phyloP scores from a whole-genome alignment of 805 yeast genomes.

The Monosporozyma aerobia region DNA sequence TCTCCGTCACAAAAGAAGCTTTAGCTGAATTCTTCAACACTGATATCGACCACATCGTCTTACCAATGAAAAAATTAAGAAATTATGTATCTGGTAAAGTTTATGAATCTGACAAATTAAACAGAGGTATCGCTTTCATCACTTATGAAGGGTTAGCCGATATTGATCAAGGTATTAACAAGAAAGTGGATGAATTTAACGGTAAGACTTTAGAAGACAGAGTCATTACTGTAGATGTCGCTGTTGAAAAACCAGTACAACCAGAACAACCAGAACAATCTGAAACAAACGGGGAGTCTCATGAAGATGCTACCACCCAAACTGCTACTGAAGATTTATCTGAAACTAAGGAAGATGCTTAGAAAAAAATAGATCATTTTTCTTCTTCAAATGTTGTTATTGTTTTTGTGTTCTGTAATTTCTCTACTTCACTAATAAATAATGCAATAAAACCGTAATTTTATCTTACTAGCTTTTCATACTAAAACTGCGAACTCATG shows the following conservation, averaged over 20 bases:
- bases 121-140: constrained; percentile 54
- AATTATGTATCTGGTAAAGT: constrained; percentile 28
- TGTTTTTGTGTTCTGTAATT: background rate
- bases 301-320: background rate
- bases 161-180: constrained; percentile 37
- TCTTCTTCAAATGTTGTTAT: background rate
- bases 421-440: background rate
- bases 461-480: background rate
- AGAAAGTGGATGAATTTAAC: constrained; percentile 59
- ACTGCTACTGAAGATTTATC: background rate
- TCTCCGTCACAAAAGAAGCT: constrained; percentile 49
- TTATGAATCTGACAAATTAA: constrained; percentile 30
- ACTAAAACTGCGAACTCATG: background rate
- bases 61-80: constrained; percentile 39
- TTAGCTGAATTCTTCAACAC: constrained; percentile 44
- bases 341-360: background rate
- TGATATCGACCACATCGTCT: constrained; percentile 38
- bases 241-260: constrained; percentile 37
- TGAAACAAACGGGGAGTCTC: background rate
- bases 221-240: constrained; percentile 58
- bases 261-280: constrained; percentile 10
- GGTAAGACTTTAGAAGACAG: constrained; percentile 62
- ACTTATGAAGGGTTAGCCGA: constrained; percentile 35
- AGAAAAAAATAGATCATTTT: background rate
- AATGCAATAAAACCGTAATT: background rate